Base-by-base conservation (phyloP, 768 basidiomycete genomes). In the Filobasidium floriforme region DNA sequence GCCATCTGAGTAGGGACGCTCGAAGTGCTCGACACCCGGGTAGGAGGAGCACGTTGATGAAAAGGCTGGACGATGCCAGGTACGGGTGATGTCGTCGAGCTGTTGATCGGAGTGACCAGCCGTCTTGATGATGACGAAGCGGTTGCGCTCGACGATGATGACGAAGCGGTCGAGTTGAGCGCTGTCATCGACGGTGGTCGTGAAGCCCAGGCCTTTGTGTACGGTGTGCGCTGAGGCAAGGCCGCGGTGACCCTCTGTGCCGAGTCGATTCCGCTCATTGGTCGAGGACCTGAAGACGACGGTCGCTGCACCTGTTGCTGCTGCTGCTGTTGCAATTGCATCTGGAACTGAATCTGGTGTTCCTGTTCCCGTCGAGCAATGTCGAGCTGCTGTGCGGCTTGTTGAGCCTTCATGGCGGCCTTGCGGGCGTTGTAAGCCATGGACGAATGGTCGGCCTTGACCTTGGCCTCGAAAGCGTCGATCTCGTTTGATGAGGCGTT, bases 381-480 rank as follows among this genome's bases (percentile, higher is more conserved):
- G 5, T 57, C 24, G 24, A 15, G 2, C 55, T 57, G 55, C 26
- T 57, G 55, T 7, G 41, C 59, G 15, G 26, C 24, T 9, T 32
- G 40, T 60, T 60, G 59, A 40, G 29, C 32, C n/a, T 41, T 19
- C 15, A 40, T n/a, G 41, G 37, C 59, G 59, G 59, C 59, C 26
- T 43, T 60, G 14, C 40, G 26, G 18, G 59, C 59, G 19, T 40
- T 60, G 26, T 40, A 43, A 41, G 59, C 59, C 32, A 43, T 22
- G 41, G 59, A 29, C 18, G 59, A 60, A 41, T 59, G 55, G 6
- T 65, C 63, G n/a, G 43, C 29, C 19, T 52, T 59, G 19, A 65
- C 26, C 12, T 14, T 29, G 18, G n/a, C 22, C 37, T 65, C 63
- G 55, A 65, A 65, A 37, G 46, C 63, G n/a, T 65, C 63, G n/a